Base-by-base conservation (phyloP, 2,329 filamentous ascomycete genomes). In the Setomelanomma holmii region DNA sequence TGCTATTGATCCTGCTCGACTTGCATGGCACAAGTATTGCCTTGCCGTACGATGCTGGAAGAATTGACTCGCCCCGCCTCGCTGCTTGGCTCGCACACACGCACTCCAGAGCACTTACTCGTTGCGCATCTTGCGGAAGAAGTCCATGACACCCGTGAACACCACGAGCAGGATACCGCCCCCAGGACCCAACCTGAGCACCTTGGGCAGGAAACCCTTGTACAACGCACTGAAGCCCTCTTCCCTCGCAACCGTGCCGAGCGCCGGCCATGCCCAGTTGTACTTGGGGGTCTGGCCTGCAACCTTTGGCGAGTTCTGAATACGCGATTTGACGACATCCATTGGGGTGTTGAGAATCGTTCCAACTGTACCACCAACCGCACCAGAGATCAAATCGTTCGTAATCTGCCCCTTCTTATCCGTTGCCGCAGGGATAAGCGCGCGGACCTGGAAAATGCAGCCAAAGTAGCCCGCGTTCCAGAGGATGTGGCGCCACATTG, bases 391-490 rank as follows among this genome's bases (percentile, higher is more conserved):
- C 61, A 99, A 79, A 69, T 99, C 93, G 74, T 96, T 97, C 53
- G 84, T 78, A 78, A 96, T 90, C 79, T 97, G 88, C 46, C 84
- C 82, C 61, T 82, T 82, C 84, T 96, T 96, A 76, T 86, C 89
- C 49, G 89, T 85, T n/a, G 89, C 87, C 72, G 86, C 84, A 56
- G 95, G 95, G 40, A 99, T 79, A 63, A 97, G 81, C 55, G 86
- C 84, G 73, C 93, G 89, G 58, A 98, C 91, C 79, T 99, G 95
- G 86, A 96, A 96, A 75, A 99, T 99, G 78, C 92, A 96, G 70
- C 95, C 95, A 76, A 99, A 99, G 84, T 96, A 97, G 53, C 93
- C 93, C 12, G 90, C 86, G 78, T 97, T 97, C 93, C 93, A 97
- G 55, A 92, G 81, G 49, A 92, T 86, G 78, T 99, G 95, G 59